Base-by-base conservation (phyloP, 2,329 filamentous ascomycete species). In the Pyricularia grisea region DNA sequence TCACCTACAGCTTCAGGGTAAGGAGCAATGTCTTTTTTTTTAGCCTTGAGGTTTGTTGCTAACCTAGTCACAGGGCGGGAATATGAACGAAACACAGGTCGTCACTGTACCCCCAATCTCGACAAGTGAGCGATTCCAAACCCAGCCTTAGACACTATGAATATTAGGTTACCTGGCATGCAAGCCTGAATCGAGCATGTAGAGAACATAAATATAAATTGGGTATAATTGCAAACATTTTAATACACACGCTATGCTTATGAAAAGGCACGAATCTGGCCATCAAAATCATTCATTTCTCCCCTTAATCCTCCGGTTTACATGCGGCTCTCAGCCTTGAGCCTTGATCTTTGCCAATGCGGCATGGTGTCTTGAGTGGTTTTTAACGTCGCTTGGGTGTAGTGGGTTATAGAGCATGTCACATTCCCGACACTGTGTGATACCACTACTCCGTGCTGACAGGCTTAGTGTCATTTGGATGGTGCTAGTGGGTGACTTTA, bases 1-100 rank as follows among this genome's bases (percentile, higher is more conserved):
- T 87, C 71, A 84, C 82, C 3, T 87, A 87, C 71, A 77, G 84
- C 0, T 85, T 81, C 71, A 76, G 84, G 4, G 42, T 50, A 50
- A 50, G 42, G 42, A n/a, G 4, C 17, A n/a, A 10, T n/a, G 17
- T n/a, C 17, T 50, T 50, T 50, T 50, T 1, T 10, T 36, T 20
- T n/a, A 7, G 9, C 1, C 17, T n/a, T 50, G 17, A 10, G 7
- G n/a, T n/a, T 50, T 50, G 42, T 50, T 50, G 42, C 42, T 50
- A 50, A 50, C 42, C 42, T 20, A 1, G 1, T n/a, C 6, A n/a
- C n/a, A 50, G 42, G 81, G 81, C 3, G 81, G 80, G 0, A 72
- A 70, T 9, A 86, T 87, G 84, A 75, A 78, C 23, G 77, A 77
- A 55, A 80, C 82, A 0, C 73, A 77, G 63, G 83, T 84, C 0